Base-by-base conservation (phyloP, 805 yeast species). In the Starmera pachycereana region DNA sequence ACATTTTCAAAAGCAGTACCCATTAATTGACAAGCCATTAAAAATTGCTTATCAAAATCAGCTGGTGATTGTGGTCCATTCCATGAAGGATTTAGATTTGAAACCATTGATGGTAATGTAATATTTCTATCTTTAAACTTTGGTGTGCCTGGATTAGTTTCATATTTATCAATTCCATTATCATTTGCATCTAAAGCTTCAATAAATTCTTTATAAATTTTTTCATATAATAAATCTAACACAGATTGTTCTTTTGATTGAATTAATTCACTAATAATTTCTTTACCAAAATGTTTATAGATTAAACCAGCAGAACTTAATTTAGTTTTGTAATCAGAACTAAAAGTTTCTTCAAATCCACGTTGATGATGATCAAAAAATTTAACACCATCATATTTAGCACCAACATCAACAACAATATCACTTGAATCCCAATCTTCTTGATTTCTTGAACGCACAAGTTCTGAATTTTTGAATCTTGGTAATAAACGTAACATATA, bases 291-390 rank as follows among this genome's bases (percentile, higher is more conserved):
- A 61, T 84, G 90, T 57, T 89, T 90, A 69, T 81, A 92, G 14
- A 92, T 78, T 45, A 92, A 71, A 22, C 98, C 98, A 8, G 98
- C 98, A 42, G 95, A 83, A 14, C 95, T 81, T 48, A 92, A 71
- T 60, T 87, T 89, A 38, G 97, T 92, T 44, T 66, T 60, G 56
- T 68, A 82, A 8, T 68, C 62, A 1, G 58, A 68, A 19, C 74
- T 74, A 56, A 92, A 90, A 6, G 82, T 76, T 50, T 82, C 89
- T 28, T 65, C 63, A 55, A 92, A 92, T 14, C 83, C 97, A 47
- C 97, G 76, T 67, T 92, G 98, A 64, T 92, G 98, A 58, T 92
- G 98, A 60, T 92, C 98, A 60, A 86, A 90, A 59, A 70, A 85
- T 63, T 89, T 89, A 33, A 66, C 68, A 12, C 82, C 84, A 57